These are phyloP conservation scores for Diacronema lutheri DNA, from an alignment of 78 protist species.

Conservation along the genomic window DNA sequence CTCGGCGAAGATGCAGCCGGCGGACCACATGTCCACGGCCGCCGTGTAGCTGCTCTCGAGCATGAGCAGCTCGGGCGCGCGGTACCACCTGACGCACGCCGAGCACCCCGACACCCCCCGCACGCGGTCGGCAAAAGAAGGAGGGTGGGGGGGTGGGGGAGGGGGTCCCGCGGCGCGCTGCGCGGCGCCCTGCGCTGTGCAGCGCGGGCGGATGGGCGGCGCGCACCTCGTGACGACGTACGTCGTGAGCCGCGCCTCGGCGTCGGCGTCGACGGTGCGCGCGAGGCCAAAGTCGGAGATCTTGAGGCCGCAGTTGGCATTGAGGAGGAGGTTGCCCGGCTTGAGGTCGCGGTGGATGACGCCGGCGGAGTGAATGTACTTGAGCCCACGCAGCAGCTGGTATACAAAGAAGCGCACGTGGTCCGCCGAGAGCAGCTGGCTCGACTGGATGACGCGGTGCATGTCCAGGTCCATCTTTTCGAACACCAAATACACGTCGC, in stretches of 20 bases:
- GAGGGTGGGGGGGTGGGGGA: too few relatives aligned
- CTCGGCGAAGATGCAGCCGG: constrained; percentile 69
- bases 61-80: constrained; percentile 52
- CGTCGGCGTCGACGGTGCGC: background rate
- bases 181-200: too few relatives aligned
- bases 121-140: too few relatives aligned
- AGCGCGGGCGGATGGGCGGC: too few relatives aligned
- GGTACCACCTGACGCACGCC: constrained; percentile 15
- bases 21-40: constrained; percentile 59
- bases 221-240: too few relatives aligned
- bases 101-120: too few relatives aligned
- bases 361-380: background rate
- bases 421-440: background rate
- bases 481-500: background rate
- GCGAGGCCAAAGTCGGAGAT: constrained; percentile 71
- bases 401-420: constrained; percentile 13
- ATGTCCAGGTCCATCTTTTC: too few relatives aligned
- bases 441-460: background rate
- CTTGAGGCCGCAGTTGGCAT: constrained; percentile 50
- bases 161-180: too few relatives aligned
- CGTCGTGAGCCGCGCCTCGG: too few relatives aligned
- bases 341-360: constrained; percentile 58
- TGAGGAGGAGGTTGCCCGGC: constrained; percentile 73
- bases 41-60: background rate
- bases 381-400: constrained; percentile 33